phyloP scores from a whole-genome alignment of 1,284 basidiomycete genomes.

The Mycocalia duriaeana region DNA sequence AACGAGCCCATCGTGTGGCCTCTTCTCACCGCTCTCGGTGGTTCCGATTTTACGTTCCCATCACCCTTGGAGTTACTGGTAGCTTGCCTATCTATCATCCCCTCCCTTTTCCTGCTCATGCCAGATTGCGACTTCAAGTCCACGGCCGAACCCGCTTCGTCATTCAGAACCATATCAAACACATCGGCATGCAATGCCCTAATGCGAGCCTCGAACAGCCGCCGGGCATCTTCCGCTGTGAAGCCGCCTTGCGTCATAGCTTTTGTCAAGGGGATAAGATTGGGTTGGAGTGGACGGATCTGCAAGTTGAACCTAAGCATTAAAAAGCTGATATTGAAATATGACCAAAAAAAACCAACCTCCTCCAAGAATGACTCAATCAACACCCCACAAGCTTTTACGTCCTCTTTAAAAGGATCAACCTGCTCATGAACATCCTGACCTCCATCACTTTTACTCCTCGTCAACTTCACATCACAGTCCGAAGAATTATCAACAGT shows the following conservation, averaged over 20 bases:
- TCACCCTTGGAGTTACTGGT: too few relatives aligned
- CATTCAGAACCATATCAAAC: too few relatives aligned
- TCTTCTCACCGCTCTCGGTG: too few relatives aligned
- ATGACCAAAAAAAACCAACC: conserved; percentile 7
- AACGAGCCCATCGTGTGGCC: too few relatives aligned
- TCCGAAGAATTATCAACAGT: too few relatives aligned
- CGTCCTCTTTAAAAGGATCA: conserved; percentile 29
- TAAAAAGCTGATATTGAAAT: not conserved
- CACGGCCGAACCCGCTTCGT: too few relatives aligned
- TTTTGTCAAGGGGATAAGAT: conserved; percentile 35
- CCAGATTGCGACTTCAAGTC: too few relatives aligned
- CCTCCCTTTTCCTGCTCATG: too few relatives aligned
- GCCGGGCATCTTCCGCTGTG: conserved; percentile 39
- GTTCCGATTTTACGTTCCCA: too few relatives aligned
- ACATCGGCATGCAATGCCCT: conserved; percentile 29
- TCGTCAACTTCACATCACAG: conserved; percentile 9
- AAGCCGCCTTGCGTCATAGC: conserved; percentile 41
- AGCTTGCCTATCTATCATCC: too few relatives aligned
- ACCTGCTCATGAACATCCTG: not conserved
- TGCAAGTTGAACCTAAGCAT: conserved; percentile 13
- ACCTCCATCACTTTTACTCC: conserved; percentile 4
- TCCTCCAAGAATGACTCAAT: conserved; percentile 27
- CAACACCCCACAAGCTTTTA: conserved; percentile 35
- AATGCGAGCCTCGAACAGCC: conserved; percentile 40
- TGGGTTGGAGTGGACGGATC: conserved; percentile 31